These are phyloP conservation scores for Mitragyna speciosa DNA, from an alignment of 257 asterid species.

Conservation along the genomic window DNA sequence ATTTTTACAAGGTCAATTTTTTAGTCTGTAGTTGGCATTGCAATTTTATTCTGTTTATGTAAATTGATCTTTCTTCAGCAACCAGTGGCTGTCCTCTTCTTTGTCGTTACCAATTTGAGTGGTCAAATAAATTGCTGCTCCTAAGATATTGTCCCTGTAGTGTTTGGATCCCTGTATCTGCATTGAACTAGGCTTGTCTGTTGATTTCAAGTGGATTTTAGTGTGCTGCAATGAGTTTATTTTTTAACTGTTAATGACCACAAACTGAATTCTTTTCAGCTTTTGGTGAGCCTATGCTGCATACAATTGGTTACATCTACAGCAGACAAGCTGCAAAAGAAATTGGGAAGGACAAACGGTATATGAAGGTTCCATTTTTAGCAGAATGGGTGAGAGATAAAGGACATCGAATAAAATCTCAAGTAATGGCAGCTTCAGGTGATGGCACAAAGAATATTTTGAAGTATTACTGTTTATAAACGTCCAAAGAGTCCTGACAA, in stretches of 20 bases:
- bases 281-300: constrained; percentile 82
- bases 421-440: constrained; percentile 84
- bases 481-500: constrained; percentile 2
- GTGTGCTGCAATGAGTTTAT: not conserved
- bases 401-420: constrained; percentile 65
- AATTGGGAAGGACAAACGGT: constrained; percentile 70
- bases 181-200: not conserved
- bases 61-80: constrained; percentile 2
- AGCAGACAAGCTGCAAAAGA: constrained; percentile 84
- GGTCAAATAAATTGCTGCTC: not conserved
- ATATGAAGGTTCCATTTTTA: constrained; percentile 76
- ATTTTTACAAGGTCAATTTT: not conserved
- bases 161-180: not conserved
- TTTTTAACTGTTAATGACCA: not conserved
- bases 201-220: not conserved
- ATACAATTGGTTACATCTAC: constrained; percentile 81
- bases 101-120: not conserved
- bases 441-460: constrained; percentile 19
- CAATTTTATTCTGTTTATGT: not conserved
- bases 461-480: constrained; percentile 1
- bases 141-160: not conserved
- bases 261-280: constrained; percentile 46
- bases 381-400: constrained; percentile 89
- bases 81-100: not conserved
- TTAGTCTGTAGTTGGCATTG: not conserved